A percentile compares a stretch with the other conserved stretches of the same genome.
Conservation (phyloP, 2,329 filamentous ascomycete species). For the Blastomyces emzantsi region DNA sequence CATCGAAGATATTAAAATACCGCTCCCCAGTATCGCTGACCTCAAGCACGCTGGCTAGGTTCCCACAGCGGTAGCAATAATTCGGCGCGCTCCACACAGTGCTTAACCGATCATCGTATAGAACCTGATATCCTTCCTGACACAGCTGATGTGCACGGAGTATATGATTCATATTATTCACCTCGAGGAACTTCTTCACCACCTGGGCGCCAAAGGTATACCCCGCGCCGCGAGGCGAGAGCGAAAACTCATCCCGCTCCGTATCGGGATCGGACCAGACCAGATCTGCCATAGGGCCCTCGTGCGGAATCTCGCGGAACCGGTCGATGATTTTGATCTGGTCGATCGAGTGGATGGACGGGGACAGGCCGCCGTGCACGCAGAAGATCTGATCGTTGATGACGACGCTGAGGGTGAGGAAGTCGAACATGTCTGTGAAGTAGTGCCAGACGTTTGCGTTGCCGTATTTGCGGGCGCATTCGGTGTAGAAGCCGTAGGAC, state of each 20-base stretch:
- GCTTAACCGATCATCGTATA: constrained; percentile 88
- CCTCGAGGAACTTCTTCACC: constrained; percentile 94
- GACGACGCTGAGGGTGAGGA: constrained; percentile 89
- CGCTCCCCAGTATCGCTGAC: constrained; percentile 87
- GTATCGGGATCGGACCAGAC: constrained; percentile 98
- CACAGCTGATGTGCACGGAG: constrained; percentile 96
- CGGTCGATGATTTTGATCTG: constrained; percentile 99
- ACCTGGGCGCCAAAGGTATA: constrained; percentile 98
- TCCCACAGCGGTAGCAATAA: constrained; percentile 91
- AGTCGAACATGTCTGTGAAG: constrained; percentile 99
- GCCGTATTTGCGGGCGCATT: constrained; percentile 95
- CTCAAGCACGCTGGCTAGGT: constrained; percentile 93
- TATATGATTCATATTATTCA: constrained; percentile 97
- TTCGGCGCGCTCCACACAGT: constrained; percentile 98
- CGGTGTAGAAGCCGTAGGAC: constrained; percentile 98
- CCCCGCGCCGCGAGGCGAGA: constrained; percentile 85
- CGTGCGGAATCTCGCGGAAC: constrained; percentile 96
- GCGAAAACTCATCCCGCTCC: constrained; percentile 93
- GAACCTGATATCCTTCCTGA: constrained; percentile 93
- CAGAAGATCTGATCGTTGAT: constrained; percentile 99
- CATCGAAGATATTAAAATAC: constrained; percentile 97
- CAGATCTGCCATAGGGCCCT: constrained; percentile 98
- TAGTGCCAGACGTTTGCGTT: constrained; percentile 99
- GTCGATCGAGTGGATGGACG: constrained; percentile 94
- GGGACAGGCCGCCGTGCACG: constrained; percentile 85